Evolutionary conservation across 495 filamentous ascomycete species (phyloP), one percentile per base, ranked within the genome.

Genomic region (Neurospora sp.): DNA sequence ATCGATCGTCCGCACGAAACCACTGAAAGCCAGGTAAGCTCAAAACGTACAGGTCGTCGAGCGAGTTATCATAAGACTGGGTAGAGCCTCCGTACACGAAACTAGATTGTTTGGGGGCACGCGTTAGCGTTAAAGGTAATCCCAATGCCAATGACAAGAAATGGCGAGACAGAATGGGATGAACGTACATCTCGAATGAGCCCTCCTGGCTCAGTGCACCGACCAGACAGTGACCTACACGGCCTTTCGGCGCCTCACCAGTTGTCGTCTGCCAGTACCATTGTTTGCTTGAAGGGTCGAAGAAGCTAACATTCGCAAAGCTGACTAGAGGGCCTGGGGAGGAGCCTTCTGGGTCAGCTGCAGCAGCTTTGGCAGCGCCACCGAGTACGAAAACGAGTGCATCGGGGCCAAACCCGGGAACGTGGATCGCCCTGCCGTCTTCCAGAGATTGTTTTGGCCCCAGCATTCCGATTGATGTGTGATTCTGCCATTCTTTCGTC

Each of bases 21-120:
- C 85, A 40, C 39, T 79, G 74, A 61, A 86, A 87, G n/a, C 83
- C 84, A 0, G 84, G 85, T 3, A 87, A 72, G 53, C 81, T 82
- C 14, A 86, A 78, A 18, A 87, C 77, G 65, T 82, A 80, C 7
- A 83, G 76, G 37, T 82, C 80, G 1, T 75, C 46, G 39, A 80
- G 76, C 0, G 71, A 38, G 14, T 39, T 71, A 5, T 72, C 71
- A 22, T 70, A 68, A 2, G 73, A 68, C 11, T 68, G 22, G 22
- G 78, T 77, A 18, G 68, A 41, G 20, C 82, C 81, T 39, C 82
- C 82, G 22, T 77, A 80, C 6, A 84, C 69, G 61, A 81, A 80
- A 74, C 82, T 84, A 44, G 22, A 44, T 31, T 44, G 42, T 3
- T 44, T 0, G 42, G 42, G 7, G 0, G 31, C 5, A 44, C 18